Base-by-base conservation (phyloP, 2,329 filamentous ascomycete species). In the Penicillium fuscoglaucum region DNA sequence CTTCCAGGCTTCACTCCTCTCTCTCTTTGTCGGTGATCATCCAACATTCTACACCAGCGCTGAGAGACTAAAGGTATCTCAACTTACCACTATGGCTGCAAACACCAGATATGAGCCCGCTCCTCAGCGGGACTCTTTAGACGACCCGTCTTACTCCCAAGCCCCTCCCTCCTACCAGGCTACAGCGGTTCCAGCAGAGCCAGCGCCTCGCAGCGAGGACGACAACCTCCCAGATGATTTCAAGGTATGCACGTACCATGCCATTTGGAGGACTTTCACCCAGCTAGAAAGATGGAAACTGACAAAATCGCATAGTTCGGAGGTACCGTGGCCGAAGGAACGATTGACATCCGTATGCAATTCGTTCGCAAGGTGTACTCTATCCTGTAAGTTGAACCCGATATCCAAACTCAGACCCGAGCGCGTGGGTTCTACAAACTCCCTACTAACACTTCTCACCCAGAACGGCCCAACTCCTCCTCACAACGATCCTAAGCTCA, bases 291-390 rank as follows among this genome's bases (percentile, higher is more conserved):
- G 41, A 55, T n/a, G 50, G 40, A 41, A 55, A 31, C 59, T 68
- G 46, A 68, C 49, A 29, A 45, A 26, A 21, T 51, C 31, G 45
- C 55, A 59, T 71, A 91, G 90, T 98, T 96, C 72, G 95, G 93
- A 68, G 93, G 92, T 61, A 91, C 89, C 19, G 93, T 98, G 59
- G 89, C 93, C 66, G 95, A 98, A 80, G 93, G 91, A 47, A 96
- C 93, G 21, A 83, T 98, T 72, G 92, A 96, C 71, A 96, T 99
- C 73, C 90, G 93, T 68, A 96, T 97, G 87, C 90, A 95, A 78
- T 99, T 97, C 77, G 84, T 96, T 69, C 89, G 93, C 78, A 98
- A 98, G 82, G 95, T 99, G 73, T 99, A 99, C 80, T 89, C 92
- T 59, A 99, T 99, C 77, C 83, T 99, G 79, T 86, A 75, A 79